These are phyloP conservation scores for Gaertneriomyces sp. DNA, from an alignment of 192 early-diverging fungal species.

Conservation along the genomic window DNA sequence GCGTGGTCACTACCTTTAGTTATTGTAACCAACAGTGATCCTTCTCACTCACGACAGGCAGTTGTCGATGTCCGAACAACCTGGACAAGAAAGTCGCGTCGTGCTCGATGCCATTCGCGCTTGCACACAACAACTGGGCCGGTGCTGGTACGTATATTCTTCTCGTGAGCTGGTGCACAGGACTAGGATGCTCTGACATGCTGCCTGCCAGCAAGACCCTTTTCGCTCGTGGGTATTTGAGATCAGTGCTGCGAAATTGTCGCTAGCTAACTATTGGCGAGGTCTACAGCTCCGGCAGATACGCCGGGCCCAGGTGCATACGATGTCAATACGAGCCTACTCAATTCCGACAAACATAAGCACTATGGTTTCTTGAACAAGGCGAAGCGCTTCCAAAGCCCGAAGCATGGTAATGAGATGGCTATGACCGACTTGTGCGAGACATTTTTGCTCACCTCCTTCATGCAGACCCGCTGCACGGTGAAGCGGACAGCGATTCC, in stretches of 20 bases:
- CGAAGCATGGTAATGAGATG: conserved; percentile 4
- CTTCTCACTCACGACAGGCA: too few species aligned
- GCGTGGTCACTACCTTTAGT: too few species aligned
- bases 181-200: too few species aligned
- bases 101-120: too few species aligned
- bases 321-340: conserved; percentile 9
- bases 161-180: too few species aligned
- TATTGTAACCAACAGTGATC: too few species aligned
- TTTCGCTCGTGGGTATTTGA: too few species aligned
- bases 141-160: too few species aligned
- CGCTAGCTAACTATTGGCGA: neutral
- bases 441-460: neutral
- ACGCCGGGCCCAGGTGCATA: conserved; percentile 35
- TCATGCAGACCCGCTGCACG: conserved; percentile 2
- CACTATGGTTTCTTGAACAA: conserved; percentile 36
- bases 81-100: too few species aligned
- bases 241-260: neutral
- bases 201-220: too few species aligned
- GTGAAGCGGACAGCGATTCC: neutral
- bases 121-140: too few species aligned
- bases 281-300: conserved; percentile 12
- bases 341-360: conserved; percentile 28
- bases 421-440: neutral
- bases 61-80: too few species aligned
- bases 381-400: conserved; percentile 16